Conservation (phyloP, 2,329 filamentous ascomycete genomes). For the Dendrostoma leiphaemia region DNA sequence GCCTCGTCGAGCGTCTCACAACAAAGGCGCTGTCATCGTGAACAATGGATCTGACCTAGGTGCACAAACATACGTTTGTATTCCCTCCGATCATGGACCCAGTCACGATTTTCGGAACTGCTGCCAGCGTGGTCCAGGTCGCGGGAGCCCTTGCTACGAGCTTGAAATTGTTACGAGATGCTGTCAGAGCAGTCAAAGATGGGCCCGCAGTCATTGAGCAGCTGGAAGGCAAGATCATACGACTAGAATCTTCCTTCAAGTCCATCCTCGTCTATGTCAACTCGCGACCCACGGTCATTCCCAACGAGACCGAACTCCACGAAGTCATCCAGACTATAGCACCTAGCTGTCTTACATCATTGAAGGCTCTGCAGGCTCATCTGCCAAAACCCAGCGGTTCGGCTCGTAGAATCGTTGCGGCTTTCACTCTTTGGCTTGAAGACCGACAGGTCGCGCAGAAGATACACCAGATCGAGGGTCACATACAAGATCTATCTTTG, state of each 20-base stretch:
- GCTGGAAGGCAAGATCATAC: not conserved
- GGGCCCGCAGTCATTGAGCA: not conserved
- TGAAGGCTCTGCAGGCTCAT: not conserved
- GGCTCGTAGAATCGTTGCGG: not conserved
- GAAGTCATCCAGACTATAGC: conserved; percentile 1
- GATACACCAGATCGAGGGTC: not conserved
- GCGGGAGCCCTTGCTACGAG: not conserved
- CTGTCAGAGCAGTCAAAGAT: conserved; percentile 4
- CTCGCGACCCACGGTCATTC: not conserved
- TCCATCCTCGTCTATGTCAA: conserved; percentile 1
- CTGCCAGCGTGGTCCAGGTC: conserved; percentile 9
- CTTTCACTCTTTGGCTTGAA: conserved; percentile 2
- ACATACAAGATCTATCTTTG: conserved; percentile 1
- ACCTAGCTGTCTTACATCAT: not conserved
- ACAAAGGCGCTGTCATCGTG: too few relatives aligned
- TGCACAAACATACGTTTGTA: too few relatives aligned
- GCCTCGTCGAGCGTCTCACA: too few relatives aligned
- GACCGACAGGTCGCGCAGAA: conserved; percentile 1
- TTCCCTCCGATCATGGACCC: too few relatives aligned
- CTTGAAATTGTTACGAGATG: not conserved
- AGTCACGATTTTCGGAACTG: not conserved
- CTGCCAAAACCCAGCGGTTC: not conserved
- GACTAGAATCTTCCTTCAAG: not conserved
- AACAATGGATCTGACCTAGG: too few relatives aligned
- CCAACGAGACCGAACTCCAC: conserved; percentile 1